phyloP scores from a whole-genome alignment of 192 early-diverging fungal genomes.

The Coemansia sp. region DNA sequence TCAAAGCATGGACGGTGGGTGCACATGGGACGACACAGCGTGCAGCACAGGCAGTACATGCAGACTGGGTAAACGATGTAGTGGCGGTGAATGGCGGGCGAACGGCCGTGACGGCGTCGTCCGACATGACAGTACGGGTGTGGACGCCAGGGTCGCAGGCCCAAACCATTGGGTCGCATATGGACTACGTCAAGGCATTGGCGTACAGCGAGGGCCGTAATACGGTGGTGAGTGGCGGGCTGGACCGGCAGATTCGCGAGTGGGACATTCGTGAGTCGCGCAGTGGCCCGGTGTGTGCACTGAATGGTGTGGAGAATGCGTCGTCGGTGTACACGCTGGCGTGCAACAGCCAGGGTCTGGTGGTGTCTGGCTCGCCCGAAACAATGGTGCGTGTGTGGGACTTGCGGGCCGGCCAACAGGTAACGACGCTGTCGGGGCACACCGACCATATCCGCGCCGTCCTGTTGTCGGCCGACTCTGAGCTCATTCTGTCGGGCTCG shows the following conservation, averaged over 20 bases:
- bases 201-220: conserved; percentile 69
- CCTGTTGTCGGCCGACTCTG: conserved; percentile 83
- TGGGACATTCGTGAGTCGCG: conserved; percentile 73
- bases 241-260: conserved; percentile 82
- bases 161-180: conserved; percentile 71
- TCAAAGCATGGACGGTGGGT: conserved; percentile 81
- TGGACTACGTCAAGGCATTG: conserved; percentile 90
- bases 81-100: conserved; percentile 31
- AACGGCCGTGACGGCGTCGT: conserved; percentile 82
- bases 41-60: conserved; percentile 75
- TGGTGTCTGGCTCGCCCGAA: conserved; percentile 92
- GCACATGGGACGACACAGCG: conserved; percentile 52
- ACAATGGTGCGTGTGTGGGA: conserved; percentile 93
- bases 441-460: conserved; percentile 94
- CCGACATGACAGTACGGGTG: conserved; percentile 83
- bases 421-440: conserved; percentile 84
- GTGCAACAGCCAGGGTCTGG: conserved; percentile 71
- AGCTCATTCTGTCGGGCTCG: conserved; percentile 85
- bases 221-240: conserved; percentile 87
- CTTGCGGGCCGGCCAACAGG: conserved; percentile 66
- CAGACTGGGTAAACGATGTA: conserved; percentile 97
- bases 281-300: conserved; percentile 52
- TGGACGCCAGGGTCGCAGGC: conserved; percentile 54
- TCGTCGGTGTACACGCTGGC: conserved; percentile 89
- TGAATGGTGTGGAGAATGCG: conserved; percentile 34